These are phyloP conservation scores for Syzygium malaccense DNA, from an alignment of 441 rosid genomes.

Conservation along the genomic window DNA sequence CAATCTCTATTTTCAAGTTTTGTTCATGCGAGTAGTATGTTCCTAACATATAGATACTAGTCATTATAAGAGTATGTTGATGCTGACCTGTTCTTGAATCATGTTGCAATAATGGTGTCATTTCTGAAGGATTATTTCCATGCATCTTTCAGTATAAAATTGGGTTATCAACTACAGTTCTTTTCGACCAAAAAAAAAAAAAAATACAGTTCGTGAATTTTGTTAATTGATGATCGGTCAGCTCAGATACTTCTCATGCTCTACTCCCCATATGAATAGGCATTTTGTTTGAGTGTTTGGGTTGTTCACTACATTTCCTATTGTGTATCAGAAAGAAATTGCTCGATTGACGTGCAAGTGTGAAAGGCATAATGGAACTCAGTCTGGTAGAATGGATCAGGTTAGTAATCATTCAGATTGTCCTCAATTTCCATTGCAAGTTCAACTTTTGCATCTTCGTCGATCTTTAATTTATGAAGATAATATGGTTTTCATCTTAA, in stretches of 20 bases:
- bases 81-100: neutral
- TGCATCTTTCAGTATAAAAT: neutral
- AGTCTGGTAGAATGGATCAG: constrained; percentile 99
- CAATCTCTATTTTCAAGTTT: neutral
- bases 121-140: neutral
- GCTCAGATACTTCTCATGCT: neutral
- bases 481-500: too few species aligned
- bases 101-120: neutral
- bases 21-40: neutral
- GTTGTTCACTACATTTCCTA: neutral
- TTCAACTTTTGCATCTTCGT: neutral
- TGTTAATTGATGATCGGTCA: neutral
- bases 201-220: neutral
- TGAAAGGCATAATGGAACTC: constrained; percentile 95
- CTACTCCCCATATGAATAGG: neutral
- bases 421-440: neutral
- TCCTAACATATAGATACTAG: neutral
- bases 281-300: neutral
- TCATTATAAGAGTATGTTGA: neutral
- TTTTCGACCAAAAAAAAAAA: too few species aligned
- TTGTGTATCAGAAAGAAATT: constrained; percentile 68
- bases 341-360: constrained; percentile 89
- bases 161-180: neutral
- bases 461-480: neutral
- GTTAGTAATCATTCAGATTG: constrained; percentile 14